Evolutionary conservation across 2,329 filamentous ascomycete species (phyloP).

Genomic region (Aureobasidium pullulans): DNA sequence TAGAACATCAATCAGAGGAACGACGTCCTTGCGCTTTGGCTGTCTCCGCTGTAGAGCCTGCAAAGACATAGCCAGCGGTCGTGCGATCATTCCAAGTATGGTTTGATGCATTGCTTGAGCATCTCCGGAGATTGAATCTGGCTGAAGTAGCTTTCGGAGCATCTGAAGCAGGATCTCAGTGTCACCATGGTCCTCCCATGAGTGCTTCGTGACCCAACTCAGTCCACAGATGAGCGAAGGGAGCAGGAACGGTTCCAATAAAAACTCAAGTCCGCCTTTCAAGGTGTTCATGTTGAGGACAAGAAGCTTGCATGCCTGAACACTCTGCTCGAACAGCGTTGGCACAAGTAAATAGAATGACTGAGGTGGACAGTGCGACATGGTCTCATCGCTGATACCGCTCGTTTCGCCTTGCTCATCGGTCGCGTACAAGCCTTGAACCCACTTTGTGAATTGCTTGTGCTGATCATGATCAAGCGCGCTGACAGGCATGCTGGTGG

Average conservation of each 20-base stretch:
- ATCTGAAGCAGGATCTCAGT: constrained; percentile 64
- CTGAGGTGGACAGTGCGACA: constrained; percentile 74
- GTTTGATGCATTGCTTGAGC: constrained; percentile 63
- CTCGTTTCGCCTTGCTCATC: constrained; percentile 49
- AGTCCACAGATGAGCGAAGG: constrained; percentile 70
- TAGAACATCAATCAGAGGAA: constrained; percentile 60
- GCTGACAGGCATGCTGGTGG: constrained; percentile 49
- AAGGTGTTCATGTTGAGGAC: constrained; percentile 61
- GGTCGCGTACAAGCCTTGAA: constrained; percentile 67
- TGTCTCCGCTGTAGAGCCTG: constrained; percentile 59
- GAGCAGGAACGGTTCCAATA: constrained; percentile 73
- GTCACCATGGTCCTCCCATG: constrained; percentile 57
- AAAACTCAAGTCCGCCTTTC: constrained; percentile 69
- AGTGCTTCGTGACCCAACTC: constrained; percentile 61
- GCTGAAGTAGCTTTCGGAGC: constrained; percentile 63
- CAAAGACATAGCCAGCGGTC: constrained; percentile 60
- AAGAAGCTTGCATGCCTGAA: constrained; percentile 60
- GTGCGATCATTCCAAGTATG: constrained; percentile 64
- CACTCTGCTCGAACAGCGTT: constrained; percentile 67
- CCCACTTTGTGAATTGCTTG: constrained; percentile 64
- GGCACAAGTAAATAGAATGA: constrained; percentile 75
- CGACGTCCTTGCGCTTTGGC: constrained; percentile 61
- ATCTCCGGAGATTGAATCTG: constrained; percentile 63
- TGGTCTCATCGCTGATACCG: constrained; percentile 69
- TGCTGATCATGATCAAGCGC: constrained; percentile 60